These are phyloP conservation scores for Petunia hybrid DNA, from an alignment of 305 asterid species.

Conservation along the genomic window DNA sequence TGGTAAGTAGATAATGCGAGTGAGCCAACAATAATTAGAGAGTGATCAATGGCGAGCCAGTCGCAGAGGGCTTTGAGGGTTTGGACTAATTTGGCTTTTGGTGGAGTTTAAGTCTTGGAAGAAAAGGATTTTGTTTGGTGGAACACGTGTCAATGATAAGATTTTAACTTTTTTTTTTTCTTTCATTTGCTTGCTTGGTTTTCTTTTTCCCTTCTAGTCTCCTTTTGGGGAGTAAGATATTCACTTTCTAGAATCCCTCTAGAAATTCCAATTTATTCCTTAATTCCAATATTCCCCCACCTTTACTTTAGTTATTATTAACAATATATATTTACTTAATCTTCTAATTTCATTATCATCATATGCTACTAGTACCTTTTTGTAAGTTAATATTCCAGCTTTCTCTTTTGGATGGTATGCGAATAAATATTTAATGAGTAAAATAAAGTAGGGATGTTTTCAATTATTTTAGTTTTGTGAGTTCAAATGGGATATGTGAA, in stretches of 20 bases:
- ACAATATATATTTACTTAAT: background rate
- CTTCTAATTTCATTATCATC: background rate
- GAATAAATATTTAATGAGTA: conserved; percentile 2
- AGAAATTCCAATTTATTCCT: conserved; percentile 29
- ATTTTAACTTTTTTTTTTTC: background rate
- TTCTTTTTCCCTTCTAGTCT: conserved; percentile 38
- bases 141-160: conserved; percentile 39
- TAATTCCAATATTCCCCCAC: background rate
- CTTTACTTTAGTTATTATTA: background rate
- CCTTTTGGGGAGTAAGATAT: conserved; percentile 54
- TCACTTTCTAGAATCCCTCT: conserved; percentile 48
- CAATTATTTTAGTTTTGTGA: background rate
- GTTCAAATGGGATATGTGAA: background rate
- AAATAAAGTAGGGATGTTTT: conserved; percentile 11
- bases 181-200: conserved; percentile 17
- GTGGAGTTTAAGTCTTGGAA: conserved; percentile 51
- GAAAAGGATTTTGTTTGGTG: conserved; percentile 41
- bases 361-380: background rate
- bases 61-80: conserved; percentile 23
- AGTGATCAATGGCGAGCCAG: conserved; percentile 44
- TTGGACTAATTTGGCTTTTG: background rate
- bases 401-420: background rate
- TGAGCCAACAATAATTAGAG: conserved; percentile 30
- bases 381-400: background rate
- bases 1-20: conserved; percentile 39